These are phyloP conservation scores for Nitzschia sp. DNA, from an alignment of 108 stramenopile genomes.

Conservation along the genomic window DNA sequence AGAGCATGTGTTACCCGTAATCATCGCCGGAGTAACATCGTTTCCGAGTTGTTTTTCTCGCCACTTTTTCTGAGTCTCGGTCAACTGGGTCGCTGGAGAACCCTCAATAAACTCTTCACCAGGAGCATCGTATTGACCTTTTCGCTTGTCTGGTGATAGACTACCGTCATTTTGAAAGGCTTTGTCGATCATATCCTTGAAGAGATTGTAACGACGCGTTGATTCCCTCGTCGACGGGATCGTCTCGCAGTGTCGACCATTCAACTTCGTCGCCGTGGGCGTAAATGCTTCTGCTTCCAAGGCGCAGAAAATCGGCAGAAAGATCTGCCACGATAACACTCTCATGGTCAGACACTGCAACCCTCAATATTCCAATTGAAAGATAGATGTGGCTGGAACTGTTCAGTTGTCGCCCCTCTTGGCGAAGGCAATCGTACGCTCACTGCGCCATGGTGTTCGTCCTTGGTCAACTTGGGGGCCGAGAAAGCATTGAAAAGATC, in stretches of 20 bases:
- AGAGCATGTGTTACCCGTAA: constrained; percentile 37
- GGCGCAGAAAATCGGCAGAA: background rate
- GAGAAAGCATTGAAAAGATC: too few relatives aligned
- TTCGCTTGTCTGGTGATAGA: constrained; percentile 49
- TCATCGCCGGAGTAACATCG: constrained; percentile 37
- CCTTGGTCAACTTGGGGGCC: too few relatives aligned
- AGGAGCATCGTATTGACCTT: constrained; percentile 54
- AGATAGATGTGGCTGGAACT: too few relatives aligned
- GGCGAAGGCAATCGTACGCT: too few relatives aligned
- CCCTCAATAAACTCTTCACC: constrained; percentile 32
- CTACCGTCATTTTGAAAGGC: constrained; percentile 73
- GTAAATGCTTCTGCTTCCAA: background rate
- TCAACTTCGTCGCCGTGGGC: too few relatives aligned
- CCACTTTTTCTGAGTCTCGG: constrained; percentile 73
- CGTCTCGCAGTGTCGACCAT: too few relatives aligned
- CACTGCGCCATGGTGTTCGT: too few relatives aligned
- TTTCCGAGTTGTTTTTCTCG: constrained; percentile 43
- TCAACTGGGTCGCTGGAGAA: constrained; percentile 24
- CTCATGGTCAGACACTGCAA: background rate
- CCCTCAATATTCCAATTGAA: too few relatives aligned
- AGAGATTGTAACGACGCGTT: constrained; percentile 48
- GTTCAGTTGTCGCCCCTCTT: too few relatives aligned
- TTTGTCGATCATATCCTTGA: constrained; percentile 62
- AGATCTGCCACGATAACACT: background rate
- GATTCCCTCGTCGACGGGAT: background rate